These are phyloP conservation scores for Lizonia empirigonia DNA, from an alignment of 2,329 filamentous ascomycete species.

Conservation along the genomic window DNA sequence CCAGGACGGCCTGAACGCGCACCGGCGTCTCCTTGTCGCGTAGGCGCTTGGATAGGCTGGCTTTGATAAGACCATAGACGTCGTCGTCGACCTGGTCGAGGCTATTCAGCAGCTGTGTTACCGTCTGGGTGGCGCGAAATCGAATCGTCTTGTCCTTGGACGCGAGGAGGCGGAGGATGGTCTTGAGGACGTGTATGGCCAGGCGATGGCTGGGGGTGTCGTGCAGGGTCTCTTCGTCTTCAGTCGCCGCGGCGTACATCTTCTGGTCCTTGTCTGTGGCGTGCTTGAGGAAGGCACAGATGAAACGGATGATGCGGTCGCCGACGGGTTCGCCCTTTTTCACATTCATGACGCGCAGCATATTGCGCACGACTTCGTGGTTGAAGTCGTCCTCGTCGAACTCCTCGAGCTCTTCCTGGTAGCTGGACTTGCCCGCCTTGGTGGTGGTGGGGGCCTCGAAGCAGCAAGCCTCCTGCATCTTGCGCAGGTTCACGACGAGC, in stretches of 20 bases:
- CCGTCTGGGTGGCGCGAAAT: conserved; percentile 86
- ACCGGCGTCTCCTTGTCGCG: conserved; percentile 94
- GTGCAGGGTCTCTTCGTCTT: conserved; percentile 71
- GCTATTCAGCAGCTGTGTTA: conserved; percentile 90
- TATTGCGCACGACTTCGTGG: conserved; percentile 79
- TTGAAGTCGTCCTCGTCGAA: conserved; percentile 89
- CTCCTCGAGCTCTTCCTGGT: conserved; percentile 59
- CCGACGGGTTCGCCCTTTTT: conserved; percentile 91
- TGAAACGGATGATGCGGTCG: conserved; percentile 82
- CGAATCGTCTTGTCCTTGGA: conserved; percentile 93
- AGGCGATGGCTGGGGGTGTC: conserved; percentile 86
- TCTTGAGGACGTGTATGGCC: conserved; percentile 73
- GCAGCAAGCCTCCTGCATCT: conserved; percentile 84
- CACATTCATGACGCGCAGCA: conserved; percentile 80
- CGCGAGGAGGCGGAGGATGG: conserved; percentile 74
- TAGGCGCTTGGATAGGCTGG: conserved; percentile 81
- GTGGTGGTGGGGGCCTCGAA: conserved; percentile 60
- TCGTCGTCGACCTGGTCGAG: conserved; percentile 92
- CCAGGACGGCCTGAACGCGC: conserved; percentile 87
- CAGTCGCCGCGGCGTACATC: conserved; percentile 58
- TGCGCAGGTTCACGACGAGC: conserved; percentile 82
- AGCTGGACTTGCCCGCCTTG: conserved; percentile 50
- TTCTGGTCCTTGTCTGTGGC: conserved; percentile 59
- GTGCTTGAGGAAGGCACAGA: conserved; percentile 83
- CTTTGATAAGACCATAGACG: conserved; percentile 79